phyloP scores from a whole-genome alignment of 768 basidiomycete genomes.

The Thelephora aurantiotincta region DNA sequence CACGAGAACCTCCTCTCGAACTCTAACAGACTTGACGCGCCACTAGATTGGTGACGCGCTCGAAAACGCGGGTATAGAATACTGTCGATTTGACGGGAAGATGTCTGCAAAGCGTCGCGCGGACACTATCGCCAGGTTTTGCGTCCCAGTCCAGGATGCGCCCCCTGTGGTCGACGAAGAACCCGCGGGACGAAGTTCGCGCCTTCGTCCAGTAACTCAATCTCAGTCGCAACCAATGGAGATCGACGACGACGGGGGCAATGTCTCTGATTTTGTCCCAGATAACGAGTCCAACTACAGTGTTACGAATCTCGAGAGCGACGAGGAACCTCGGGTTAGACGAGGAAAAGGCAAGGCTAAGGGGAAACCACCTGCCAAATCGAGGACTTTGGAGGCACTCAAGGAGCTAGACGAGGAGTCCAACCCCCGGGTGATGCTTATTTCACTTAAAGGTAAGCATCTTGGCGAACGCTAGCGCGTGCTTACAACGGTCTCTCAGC shows the following conservation, averaged over 20 bases:
- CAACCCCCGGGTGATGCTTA: conserved; percentile 72
- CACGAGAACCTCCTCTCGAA: not conserved
- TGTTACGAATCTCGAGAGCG: conserved; percentile 2
- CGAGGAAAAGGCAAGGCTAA: conserved; percentile 20
- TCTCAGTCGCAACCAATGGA: conserved; percentile 1
- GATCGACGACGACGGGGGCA: conserved; percentile 4
- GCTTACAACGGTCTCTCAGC: conserved; percentile 5
- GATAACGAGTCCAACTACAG: conserved; percentile 4
- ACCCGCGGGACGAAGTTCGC: conserved; percentile 1
- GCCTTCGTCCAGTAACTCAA: not conserved
- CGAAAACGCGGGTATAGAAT: conserved; percentile 50
- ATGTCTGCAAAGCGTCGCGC: conserved; percentile 73
- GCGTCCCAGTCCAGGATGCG: conserved; percentile 40
- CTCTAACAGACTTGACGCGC: not conserved
- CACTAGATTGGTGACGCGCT: conserved; percentile 54
- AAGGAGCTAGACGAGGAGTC: conserved; percentile 10
- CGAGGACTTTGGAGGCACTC: no score
- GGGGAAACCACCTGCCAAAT: conserved; percentile 15
- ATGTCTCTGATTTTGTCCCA: not conserved
- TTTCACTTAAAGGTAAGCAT: conserved; percentile 51
- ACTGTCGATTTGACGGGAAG: conserved; percentile 72
- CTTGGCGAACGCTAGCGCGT: not conserved
- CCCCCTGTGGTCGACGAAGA: conserved; percentile 1
- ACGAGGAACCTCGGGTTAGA: conserved; percentile 20
- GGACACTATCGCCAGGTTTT: conserved; percentile 64